These are phyloP conservation scores for Aegilops tauschii DNA, from an alignment of 176 grass and related monocot species.

Conservation along the genomic window DNA sequence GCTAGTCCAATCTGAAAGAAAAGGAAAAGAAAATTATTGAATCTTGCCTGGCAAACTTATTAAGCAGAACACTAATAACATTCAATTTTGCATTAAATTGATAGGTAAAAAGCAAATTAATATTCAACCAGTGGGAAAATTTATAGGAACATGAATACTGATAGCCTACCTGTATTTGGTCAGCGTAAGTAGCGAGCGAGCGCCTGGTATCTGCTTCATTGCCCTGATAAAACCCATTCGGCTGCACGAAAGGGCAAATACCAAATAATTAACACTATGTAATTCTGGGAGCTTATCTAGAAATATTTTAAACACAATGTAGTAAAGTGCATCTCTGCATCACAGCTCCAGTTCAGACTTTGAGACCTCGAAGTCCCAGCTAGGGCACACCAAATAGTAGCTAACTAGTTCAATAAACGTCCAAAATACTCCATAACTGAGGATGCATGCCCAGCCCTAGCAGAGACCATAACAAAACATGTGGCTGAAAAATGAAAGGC, in stretches of 20 bases:
- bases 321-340: constrained; percentile 6
- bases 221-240: constrained; percentile 89
- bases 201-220: constrained; percentile 60
- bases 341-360: not conserved
- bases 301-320: not conserved
- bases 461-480: not conserved
- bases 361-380: not conserved
- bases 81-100: constrained; percentile 10
- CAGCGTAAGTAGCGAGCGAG: constrained; percentile 58
- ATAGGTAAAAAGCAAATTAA: not conserved
- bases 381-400: not conserved
- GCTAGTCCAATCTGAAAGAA: constrained; percentile 78
- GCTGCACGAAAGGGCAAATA: constrained; percentile 50
- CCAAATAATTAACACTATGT: constrained; percentile 1
- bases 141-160: constrained; percentile 31
- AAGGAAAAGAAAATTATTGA: not conserved
- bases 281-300: not conserved
- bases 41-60: not conserved
- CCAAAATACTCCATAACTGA: not conserved
- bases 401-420: not conserved
- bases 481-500: not conserved
- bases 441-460: not conserved
- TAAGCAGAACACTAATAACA: not conserved
- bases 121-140: not conserved
- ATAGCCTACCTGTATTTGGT: constrained; percentile 77